Conservation (phyloP, 1,284 basidiomycete species). For the Ustilago shanxiensis region DNA sequence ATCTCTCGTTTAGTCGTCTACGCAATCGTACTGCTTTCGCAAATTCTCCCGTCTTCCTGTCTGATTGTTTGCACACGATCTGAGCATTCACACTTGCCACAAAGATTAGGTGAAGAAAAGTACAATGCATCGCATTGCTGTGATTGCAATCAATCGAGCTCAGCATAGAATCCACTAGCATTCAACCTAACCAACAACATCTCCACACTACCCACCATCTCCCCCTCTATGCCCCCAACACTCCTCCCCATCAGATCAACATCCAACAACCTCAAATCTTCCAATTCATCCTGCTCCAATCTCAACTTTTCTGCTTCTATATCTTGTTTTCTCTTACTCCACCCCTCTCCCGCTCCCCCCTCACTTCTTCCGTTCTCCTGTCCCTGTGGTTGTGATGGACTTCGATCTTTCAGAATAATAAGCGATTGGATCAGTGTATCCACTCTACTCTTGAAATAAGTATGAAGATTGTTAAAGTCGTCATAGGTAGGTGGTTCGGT, state of each 20-base stretch:
- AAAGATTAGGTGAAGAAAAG: no score
- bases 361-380: neutral
- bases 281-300: constrained; percentile 29
- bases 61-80: neutral
- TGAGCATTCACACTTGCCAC: no score
- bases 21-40: neutral
- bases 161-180: constrained; percentile 39
- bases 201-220: constrained; percentile 23
- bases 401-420: constrained; percentile 31
- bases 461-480: constrained; percentile 28
- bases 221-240: constrained; percentile 9
- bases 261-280: constrained; percentile 41
- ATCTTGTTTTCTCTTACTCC: constrained; percentile 31
- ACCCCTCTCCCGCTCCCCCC: neutral
- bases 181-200: constrained; percentile 33
- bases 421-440: constrained; percentile 37
- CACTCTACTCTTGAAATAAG: constrained; percentile 24
- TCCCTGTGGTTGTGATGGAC: neutral
- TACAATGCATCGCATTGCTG: neutral
- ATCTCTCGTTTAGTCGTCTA: neutral
- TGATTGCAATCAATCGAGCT: constrained; percentile 20
- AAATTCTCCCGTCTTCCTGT: neutral
- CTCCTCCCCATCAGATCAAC: constrained; percentile 14
- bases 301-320: constrained; percentile 36
- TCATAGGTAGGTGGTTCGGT: constrained; percentile 23